Evolutionary conservation across 495 filamentous ascomycete genomes (phyloP).

Genomic region (Aspergillus funiculosus): DNA sequence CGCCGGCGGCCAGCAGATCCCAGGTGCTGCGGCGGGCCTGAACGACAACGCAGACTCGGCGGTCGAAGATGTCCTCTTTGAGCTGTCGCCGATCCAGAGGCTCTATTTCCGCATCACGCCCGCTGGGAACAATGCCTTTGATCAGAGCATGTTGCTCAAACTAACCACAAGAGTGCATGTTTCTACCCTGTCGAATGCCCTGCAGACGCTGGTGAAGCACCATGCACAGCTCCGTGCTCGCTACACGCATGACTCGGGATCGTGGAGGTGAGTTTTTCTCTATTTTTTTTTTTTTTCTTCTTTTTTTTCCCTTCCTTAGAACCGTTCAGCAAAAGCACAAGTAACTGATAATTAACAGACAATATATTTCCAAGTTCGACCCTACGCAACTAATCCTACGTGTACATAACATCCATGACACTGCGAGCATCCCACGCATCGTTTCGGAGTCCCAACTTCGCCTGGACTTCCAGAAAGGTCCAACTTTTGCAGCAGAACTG

Average conservation of each 20-base stretch:
- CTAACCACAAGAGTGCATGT: conserved; percentile 37
- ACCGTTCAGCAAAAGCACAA: conserved; percentile 4
- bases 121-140: conserved; percentile 49
- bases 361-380: too few species aligned
- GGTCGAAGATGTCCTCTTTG: conserved; percentile 33
- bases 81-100: conserved; percentile 57
- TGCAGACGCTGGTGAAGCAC: conserved; percentile 48
- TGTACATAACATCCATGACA: too few species aligned
- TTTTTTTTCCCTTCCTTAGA: too few species aligned
- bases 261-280: too few species aligned
- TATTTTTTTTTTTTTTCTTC: too few species aligned
- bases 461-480: conserved; percentile 32
- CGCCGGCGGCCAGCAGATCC: too few species aligned
- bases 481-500: conserved; percentile 43
- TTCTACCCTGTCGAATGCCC: conserved; percentile 35
- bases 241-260: conserved; percentile 25
- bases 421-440: too few species aligned
- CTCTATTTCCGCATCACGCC: conserved; percentile 48
- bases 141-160: conserved; percentile 54
- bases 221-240: conserved; percentile 59
- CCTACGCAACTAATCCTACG: too few species aligned
- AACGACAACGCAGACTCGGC: neutral
- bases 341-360: too few species aligned
- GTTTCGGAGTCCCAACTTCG: conserved; percentile 14
- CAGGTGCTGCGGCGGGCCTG: too few species aligned